These are phyloP conservation scores for Albophoma yamanashiensis DNA, from an alignment of 2,329 filamentous ascomycete species.

Conservation along the genomic window DNA sequence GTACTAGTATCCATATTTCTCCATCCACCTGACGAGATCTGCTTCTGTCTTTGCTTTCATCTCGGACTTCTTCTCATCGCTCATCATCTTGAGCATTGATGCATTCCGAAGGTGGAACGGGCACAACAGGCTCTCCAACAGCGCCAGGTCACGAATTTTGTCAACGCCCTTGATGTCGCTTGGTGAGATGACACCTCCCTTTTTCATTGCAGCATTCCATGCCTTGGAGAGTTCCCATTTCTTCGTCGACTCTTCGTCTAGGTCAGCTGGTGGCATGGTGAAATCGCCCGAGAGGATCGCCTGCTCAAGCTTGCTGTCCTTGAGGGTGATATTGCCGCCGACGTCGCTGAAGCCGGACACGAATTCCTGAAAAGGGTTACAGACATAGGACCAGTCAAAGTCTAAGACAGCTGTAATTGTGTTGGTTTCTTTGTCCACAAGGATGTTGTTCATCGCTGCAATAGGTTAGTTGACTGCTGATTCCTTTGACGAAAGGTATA, in stretches of 20 bases:
- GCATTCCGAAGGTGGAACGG: neutral
- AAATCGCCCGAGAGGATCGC: slow-evolving; percentile 1
- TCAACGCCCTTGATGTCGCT: neutral
- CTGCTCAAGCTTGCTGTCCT: neutral
- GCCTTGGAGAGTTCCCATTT: neutral
- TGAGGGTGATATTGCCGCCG: neutral
- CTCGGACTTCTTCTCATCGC: neutral
- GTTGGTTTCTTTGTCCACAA: slow-evolving; percentile 10
- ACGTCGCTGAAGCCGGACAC: slow-evolving; percentile 7
- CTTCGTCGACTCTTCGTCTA: neutral
- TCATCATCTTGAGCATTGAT: neutral
- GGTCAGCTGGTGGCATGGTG: neutral
- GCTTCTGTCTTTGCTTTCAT: neutral
- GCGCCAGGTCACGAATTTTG: neutral
- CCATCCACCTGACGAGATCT: neutral
- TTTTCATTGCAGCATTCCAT: neutral
- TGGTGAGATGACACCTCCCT: neutral
- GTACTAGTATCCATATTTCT: slow-evolving; percentile 14
- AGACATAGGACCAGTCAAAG: slow-evolving; percentile 14
- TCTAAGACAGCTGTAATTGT: slow-evolving; percentile 15
- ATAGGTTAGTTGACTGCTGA: neutral
- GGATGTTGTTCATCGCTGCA: slow-evolving; percentile 15
- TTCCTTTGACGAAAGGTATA: neutral
- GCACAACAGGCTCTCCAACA: neutral
- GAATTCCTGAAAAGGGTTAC: slow-evolving; percentile 14